Evolutionary conservation across 2,329 filamentous ascomycete genomes (phyloP).

Genomic region (Trematosphaeria pertusa): DNA sequence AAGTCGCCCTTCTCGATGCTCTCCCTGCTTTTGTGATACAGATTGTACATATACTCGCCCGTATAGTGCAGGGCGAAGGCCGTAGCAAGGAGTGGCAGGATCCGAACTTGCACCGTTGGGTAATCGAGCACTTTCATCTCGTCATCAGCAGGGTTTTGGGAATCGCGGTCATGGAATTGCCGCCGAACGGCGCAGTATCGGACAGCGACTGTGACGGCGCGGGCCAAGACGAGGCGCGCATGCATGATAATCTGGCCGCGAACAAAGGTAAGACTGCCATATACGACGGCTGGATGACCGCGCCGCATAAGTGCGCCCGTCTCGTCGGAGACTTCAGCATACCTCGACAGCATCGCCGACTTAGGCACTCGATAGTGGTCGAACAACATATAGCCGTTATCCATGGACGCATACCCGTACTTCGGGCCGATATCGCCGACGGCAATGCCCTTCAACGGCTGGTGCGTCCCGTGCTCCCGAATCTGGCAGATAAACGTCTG

Average conservation of each 20-base stretch:
- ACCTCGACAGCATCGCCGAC: conserved; percentile 58
- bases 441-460: conserved; percentile 56
- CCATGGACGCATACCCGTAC: conserved; percentile 61
- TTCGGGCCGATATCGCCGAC: conserved; percentile 65
- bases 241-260: conserved; percentile 58
- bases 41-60: conserved; percentile 58
- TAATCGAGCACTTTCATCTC: conserved; percentile 58
- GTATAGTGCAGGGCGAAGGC: conserved; percentile 59
- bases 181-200: conserved; percentile 58
- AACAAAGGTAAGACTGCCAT: conserved; percentile 59
- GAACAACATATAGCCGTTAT: conserved; percentile 63
- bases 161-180: conserved; percentile 60
- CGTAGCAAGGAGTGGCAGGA: conserved; percentile 61
- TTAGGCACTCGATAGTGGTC: conserved; percentile 56
- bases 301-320: conserved; percentile 55
- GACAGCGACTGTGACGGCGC: conserved; percentile 61
- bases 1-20: conserved; percentile 60
- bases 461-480: conserved; percentile 56
- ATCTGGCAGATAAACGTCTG: conserved; percentile 62
- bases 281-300: conserved; percentile 58
- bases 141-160: conserved; percentile 45
- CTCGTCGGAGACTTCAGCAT: conserved; percentile 56
- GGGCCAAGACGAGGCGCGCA: conserved; percentile 59
- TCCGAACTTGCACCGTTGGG: conserved; percentile 61
- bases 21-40: conserved; percentile 55